Evolutionary conservation across 352 stramenopile species (phyloP), one percentile per base, ranked within the genome.

Genomic region (Globisporangium echinulatum): DNA sequence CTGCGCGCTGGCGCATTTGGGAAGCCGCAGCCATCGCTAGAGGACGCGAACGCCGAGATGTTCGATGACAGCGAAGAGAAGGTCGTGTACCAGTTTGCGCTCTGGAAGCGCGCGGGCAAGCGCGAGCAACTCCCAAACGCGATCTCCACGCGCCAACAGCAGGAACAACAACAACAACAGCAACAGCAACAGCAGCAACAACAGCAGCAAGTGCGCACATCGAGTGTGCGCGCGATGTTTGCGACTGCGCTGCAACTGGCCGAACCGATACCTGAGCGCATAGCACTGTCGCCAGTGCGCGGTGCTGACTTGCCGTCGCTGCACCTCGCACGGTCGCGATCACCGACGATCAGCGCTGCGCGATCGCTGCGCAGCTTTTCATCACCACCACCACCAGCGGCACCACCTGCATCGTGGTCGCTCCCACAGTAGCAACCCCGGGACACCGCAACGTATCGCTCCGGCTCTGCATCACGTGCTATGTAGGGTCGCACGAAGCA

Each of bases 41-140:
- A 61, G 14, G 39, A 63, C 11, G 17, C 19, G 46, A 17, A 14
- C 15, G n/a, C 38, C 3, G 58, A 62, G 25, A 3, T 49, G 15
- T 49, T 66, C 43, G 61, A 59, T 13, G 39, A 57, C 5, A 43
- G 15, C 3, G 51, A 80, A 46, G 58, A 63, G 19, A 74, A 77
- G 15, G 57, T 63, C 0, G 66, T 85, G 13, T 78, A 77, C 15
- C 67, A 62, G 19, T 90, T 90, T 59, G 71, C 70, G 7, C 58
- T 90, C 5, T 90, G 81, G 78, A 82, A 75, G 15, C 82, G 79
- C 49, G 81, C 78, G 0, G 49, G 62, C 37, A 71, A 74, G 50
- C 78, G 64, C 49, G 70, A 68, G 55, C 44, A 58, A 7, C 67
- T 90, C 10, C 72, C 73, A 0, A 68, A 78, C 19, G 80, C 80